Conservation (phyloP, 2,329 filamentous ascomycete species). For the Penicillium hesseltinei region DNA sequence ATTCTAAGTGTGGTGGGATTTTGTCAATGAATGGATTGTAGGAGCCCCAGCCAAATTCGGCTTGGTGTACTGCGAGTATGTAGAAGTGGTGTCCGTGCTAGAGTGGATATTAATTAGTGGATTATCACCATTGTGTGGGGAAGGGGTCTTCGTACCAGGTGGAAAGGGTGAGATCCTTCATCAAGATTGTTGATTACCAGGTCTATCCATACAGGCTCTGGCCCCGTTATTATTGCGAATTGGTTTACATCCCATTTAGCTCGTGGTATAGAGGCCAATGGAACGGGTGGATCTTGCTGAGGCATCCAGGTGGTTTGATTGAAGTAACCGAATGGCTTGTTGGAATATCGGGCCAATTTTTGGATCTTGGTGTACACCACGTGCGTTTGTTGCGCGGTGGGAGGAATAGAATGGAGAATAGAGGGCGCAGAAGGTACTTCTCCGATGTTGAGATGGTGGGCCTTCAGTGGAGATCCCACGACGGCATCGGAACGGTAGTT, state of each 20-base stretch:
- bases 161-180: constrained; percentile 52
- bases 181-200: constrained; percentile 53
- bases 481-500: constrained; percentile 5
- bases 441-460: constrained; percentile 27
- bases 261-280: constrained; percentile 37
- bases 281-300: constrained; percentile 35
- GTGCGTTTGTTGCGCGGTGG: constrained; percentile 40
- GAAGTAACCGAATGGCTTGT: constrained; percentile 49
- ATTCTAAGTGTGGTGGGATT: constrained; percentile 21
- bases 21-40: constrained; percentile 38
- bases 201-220: constrained; percentile 44
- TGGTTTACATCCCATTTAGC: constrained; percentile 46
- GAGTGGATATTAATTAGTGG: not conserved
- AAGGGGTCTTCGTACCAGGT: constrained; percentile 38
- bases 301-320: constrained; percentile 49
- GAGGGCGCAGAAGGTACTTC: constrained; percentile 26
- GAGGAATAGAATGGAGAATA: constrained; percentile 29
- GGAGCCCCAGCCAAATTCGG: constrained; percentile 37
- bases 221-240: constrained; percentile 36
- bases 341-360: constrained; percentile 44
- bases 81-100: constrained; percentile 41
- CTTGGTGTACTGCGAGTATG: constrained; percentile 30
- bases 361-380: constrained; percentile 50
- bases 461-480: not conserved
- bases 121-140: not conserved